Evolutionary conservation across 805 yeast genomes (phyloP).

Genomic region (Starmerella stigmatis): DNA sequence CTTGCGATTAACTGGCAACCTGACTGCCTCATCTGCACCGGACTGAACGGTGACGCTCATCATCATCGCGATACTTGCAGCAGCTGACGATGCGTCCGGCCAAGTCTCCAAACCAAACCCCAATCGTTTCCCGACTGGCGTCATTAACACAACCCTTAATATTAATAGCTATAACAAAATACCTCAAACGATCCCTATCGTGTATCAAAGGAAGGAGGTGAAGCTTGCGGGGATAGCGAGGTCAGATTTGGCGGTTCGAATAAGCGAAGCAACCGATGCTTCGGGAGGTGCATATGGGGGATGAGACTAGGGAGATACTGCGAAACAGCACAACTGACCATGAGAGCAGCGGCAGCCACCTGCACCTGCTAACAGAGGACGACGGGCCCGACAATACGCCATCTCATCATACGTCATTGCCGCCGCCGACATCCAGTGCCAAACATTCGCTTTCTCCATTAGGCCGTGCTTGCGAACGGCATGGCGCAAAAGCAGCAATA

Average conservation of each 20-base stretch:
- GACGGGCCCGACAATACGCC: neutral
- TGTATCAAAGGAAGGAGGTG: neutral
- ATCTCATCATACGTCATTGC: neutral
- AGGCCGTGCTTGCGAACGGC: too few species aligned
- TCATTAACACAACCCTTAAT: neutral
- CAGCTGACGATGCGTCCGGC: neutral
- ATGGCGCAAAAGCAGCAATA: too few species aligned
- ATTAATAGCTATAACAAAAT: neutral
- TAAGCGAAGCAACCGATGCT: neutral
- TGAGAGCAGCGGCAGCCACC: neutral
- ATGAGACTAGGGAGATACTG: slow-evolving; percentile 9
- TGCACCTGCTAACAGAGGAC: neutral
- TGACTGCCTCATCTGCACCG: too few species aligned
- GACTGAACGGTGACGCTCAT: too few species aligned
- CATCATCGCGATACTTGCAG: too few species aligned
- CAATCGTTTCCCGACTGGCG: slow-evolving; percentile 2
- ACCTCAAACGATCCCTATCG: too few species aligned
- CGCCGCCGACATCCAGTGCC: too few species aligned
- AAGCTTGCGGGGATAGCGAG: neutral
- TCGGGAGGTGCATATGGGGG: slow-evolving; percentile 9
- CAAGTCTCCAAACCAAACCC: neutral
- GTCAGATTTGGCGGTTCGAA: neutral
- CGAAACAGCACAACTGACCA: neutral
- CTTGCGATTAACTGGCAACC: too few species aligned
- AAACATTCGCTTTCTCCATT: too few species aligned